Conservation (phyloP, 2,329 filamentous ascomycete genomes). For the Albophoma yamanashiensis region DNA sequence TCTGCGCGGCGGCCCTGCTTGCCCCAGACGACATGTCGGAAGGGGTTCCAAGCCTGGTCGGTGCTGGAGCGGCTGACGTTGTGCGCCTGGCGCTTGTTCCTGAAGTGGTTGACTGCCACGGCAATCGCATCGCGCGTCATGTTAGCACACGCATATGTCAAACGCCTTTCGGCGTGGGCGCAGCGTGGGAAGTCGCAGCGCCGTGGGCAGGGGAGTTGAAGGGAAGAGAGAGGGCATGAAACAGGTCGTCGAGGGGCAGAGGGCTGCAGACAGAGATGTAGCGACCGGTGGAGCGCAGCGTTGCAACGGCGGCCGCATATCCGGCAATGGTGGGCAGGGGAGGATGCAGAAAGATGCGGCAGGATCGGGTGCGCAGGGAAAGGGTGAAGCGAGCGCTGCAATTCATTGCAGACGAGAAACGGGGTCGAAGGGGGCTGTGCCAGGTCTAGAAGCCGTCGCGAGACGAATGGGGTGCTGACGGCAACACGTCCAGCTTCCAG, state of each 20-base stretch:
- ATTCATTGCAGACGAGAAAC: background rate
- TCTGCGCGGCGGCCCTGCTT: slow-evolving; percentile 15
- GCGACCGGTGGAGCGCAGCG: background rate
- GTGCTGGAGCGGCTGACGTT: slow-evolving; percentile 26
- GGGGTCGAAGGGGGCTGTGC: background rate
- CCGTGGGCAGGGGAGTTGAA: background rate
- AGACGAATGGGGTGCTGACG: background rate
- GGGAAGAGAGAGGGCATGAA: background rate
- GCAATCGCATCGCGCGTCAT: slow-evolving; percentile 3
- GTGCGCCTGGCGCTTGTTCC: slow-evolving; percentile 33
- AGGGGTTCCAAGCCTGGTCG: slow-evolving; percentile 31
- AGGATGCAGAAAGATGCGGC: background rate
- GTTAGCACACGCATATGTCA: slow-evolving; percentile 1
- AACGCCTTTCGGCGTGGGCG: background rate
- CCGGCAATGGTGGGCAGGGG: background rate
- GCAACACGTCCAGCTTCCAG: background rate
- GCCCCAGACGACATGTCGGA: slow-evolving; percentile 29
- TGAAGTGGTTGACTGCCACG: slow-evolving; percentile 33
- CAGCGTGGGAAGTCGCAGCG: background rate
- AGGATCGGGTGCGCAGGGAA: background rate
- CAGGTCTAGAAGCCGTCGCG: background rate
- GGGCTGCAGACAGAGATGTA: background rate
- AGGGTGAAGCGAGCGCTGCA: background rate
- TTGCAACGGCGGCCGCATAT: background rate
- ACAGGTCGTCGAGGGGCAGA: background rate